Evolutionary conservation across 116 monocot genomes (phyloP), one percentile per base, ranked within the genome.

Genomic region (Cymodocea nodosa): DNA sequence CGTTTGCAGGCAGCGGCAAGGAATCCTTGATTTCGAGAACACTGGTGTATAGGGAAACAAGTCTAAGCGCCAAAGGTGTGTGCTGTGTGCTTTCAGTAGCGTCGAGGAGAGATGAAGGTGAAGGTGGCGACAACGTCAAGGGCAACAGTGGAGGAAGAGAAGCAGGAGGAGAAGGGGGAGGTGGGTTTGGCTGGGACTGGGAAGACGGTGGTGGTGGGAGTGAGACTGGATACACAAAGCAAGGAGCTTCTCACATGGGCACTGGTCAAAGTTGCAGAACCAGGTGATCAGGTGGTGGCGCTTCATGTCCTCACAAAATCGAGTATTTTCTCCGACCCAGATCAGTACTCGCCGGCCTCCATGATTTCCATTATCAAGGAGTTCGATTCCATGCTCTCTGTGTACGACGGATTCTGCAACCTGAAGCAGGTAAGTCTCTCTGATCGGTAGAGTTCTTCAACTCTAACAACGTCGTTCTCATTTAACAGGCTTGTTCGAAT

Each of bases 331-430:
- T 35, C 30, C 22, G 37, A 68, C 52, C 37, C 48, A 13, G 57
- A 30, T 63, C 15, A 17, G 20, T 51, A 25, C 23, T 68, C 69
- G 20, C 44, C 64, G 9, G 68, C 70, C 15, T 71, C 78, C 68
- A n/a, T 66, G 23, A 19, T 71, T 56, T 49, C 79, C 19, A 24
- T 76, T 39, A 62, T 73, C 62, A 76, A 72, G 54, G 66, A 66
- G 25, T 81, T 87, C 49, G 65, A 84, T 36, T 66, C 81, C 63
- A 59, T 84, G 73, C 78, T 87, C 53, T 71, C 77, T 56, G 79
- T 75, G 50, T 87, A 87, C 67, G 81, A 87, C 60, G 87, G 84
- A 10, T 87, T 87, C 76, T 84, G 87, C 78, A 76, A 81, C 52
- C 74, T 87, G 50, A 84, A 87, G 74, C 84, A 87, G 81, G 87